Conservation (phyloP, 2,329 filamentous ascomycete species). For the Albifimbria verrucaria region DNA sequence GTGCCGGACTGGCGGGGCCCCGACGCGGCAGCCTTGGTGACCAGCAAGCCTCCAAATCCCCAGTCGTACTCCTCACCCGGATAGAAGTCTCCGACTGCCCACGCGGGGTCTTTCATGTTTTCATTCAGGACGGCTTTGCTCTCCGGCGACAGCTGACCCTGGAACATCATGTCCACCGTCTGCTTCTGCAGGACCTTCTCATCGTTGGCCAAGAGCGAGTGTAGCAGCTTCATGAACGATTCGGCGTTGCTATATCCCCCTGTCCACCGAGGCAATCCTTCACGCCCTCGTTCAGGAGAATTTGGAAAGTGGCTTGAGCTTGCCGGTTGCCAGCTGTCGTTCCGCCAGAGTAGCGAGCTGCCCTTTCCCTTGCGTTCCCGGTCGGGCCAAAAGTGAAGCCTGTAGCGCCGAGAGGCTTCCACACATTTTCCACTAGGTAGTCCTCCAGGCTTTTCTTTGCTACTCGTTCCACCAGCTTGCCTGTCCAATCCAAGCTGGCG, state of each 20-base stretch:
- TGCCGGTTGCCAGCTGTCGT: neutral
- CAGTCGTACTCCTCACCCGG: neutral
- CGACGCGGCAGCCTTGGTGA: neutral
- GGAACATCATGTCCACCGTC: neutral
- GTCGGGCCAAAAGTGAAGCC: conserved; percentile 10
- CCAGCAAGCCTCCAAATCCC: neutral
- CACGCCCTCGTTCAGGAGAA: neutral
- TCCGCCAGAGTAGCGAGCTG: neutral
- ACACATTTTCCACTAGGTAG: conserved; percentile 39
- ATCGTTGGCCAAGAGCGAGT: neutral
- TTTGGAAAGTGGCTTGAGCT: neutral
- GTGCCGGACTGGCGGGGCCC: neutral
- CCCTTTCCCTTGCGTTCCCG: neutral
- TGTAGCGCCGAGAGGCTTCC: conserved; percentile 12
- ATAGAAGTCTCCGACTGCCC: neutral
- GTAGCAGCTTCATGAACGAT: neutral
- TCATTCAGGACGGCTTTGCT: neutral
- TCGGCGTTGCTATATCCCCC: neutral
- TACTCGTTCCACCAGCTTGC: conserved; percentile 39
- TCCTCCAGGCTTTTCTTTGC: conserved; percentile 34
- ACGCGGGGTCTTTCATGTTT: neutral
- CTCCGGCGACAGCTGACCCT: neutral
- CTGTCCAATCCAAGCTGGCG: conserved; percentile 43
- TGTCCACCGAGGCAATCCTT: neutral
- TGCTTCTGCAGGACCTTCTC: neutral